A percentile compares a stretch with the other conserved stretches of the same genome.
These are phyloP conservation scores for Aspergillus biplanus DNA, from an alignment of 495 filamentous ascomycete genomes.

Conservation along the genomic window DNA sequence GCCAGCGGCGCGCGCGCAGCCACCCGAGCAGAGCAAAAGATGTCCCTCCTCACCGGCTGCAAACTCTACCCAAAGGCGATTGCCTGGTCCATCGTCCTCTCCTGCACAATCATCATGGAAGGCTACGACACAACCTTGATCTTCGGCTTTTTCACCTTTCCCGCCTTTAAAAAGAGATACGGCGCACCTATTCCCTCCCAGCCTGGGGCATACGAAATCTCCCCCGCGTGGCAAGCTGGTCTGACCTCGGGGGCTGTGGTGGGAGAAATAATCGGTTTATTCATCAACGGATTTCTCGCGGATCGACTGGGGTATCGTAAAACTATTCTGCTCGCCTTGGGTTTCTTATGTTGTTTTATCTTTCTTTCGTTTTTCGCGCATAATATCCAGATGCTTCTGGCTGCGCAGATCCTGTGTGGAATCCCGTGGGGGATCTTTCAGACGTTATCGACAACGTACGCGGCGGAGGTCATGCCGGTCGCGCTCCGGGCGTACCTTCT, in stretches of 20 bases:
- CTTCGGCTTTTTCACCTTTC: constrained; percentile 52
- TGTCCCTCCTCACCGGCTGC: not conserved
- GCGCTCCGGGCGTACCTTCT: constrained; percentile 61
- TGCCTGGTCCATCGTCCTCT: constrained; percentile 56
- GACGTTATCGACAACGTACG: constrained; percentile 77
- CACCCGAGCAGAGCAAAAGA: constrained; percentile 6
- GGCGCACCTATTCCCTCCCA: constrained; percentile 45
- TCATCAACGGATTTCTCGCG: constrained; percentile 75
- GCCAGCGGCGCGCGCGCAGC: not conserved
- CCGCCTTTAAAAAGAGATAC: constrained; percentile 68
- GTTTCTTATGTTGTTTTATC: constrained; percentile 65
- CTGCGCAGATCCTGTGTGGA: constrained; percentile 75
- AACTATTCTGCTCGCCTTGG: constrained; percentile 69
- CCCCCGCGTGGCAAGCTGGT: constrained; percentile 66
- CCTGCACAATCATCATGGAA: constrained; percentile 59
- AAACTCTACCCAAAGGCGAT: constrained; percentile 59
- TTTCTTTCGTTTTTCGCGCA: constrained; percentile 77
- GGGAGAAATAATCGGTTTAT: constrained; percentile 75
- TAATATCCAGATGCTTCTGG: constrained; percentile 66
- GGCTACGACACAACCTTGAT: constrained; percentile 59
- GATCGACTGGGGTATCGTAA: constrained; percentile 75
- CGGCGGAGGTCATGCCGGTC: constrained; percentile 77
- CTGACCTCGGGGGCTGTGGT: constrained; percentile 66
- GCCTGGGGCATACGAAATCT: constrained; percentile 44
- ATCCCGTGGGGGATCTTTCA: constrained; percentile 85